Base-by-base conservation (phyloP, 2,329 filamentous ascomycete species). In the Claviceps sp. region DNA sequence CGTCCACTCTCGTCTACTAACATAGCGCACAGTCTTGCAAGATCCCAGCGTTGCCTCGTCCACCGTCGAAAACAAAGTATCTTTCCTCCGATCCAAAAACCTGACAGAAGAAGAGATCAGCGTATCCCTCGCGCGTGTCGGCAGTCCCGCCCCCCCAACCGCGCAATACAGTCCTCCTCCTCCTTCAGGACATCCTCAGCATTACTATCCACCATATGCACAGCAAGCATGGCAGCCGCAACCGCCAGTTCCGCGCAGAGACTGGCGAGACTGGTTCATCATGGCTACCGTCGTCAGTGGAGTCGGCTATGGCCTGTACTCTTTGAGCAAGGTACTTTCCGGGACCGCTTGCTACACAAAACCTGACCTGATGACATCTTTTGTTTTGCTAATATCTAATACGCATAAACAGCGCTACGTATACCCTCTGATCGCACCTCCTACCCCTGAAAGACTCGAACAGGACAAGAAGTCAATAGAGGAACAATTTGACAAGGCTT, bases 251-350 rank as follows among this genome's bases (percentile, higher is more conserved):
- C 89, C 89, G 3, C 83, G 82, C 64, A 77, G 93, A 62, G 93
- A 98, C 70, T 98, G 93, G 93, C 80, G 94, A 55, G 93, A 98
- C 65, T 97, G 89, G 86, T 98, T 98, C 70, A 97, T 98, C 68
- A 95, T 97, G 88, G 93, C 93, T 7, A 98, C 93, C 0, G 87
- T 97, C 13, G 85, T 94, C 56, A 85, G 89, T 52, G 88, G 90
- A 47, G 83, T 96, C 20, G 79, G 88, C 40, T 97, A 96, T 62
- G 91, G 90, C 0, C 69, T 95, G 22, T 98, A 93, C 65, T 80
- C 84, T 57, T 78, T 96, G 16, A 87, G 89, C 54, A 94, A 94
- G 79, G 86, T 88, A 72, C 39, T 65, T 38, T 26, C 39, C n/a
- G 39, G 5, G 1, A 22, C 20, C 16, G 20, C 29, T 11, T 11